Evolutionary conservation across 768 basidiomycete genomes (phyloP).

Genomic region (Amylocystis lapponica): DNA sequence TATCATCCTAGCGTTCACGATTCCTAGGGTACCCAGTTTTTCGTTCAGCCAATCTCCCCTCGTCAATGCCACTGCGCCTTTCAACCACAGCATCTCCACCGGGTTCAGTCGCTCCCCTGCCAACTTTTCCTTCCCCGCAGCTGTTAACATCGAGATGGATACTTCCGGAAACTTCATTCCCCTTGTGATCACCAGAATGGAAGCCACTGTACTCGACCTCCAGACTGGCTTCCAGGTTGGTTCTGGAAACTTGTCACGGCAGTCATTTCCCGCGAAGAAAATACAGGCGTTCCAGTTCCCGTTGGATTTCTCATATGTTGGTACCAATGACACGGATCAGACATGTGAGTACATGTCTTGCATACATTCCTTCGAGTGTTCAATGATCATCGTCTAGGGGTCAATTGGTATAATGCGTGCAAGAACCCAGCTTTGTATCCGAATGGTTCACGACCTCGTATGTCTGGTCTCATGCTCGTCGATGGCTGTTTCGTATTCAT

Average conservation of each 20-base stretch:
- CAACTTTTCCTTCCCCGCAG: conserved; percentile 86
- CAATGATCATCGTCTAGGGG: conserved; percentile 39
- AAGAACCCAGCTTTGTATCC: conserved; percentile 47
- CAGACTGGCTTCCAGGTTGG: conserved; percentile 60
- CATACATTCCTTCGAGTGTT: neutral
- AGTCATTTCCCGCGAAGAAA: conserved; percentile 59
- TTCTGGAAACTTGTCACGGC: conserved; percentile 52
- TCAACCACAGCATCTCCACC: conserved; percentile 49
- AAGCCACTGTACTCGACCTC: conserved; percentile 66
- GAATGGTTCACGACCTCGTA: conserved; percentile 54
- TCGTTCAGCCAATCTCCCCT: conserved; percentile 61
- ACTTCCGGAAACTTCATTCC: conserved; percentile 74
- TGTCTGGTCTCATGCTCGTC: too few species aligned
- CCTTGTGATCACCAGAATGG: conserved; percentile 60
- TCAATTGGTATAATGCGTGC: conserved; percentile 74
- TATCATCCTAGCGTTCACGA: conserved; percentile 67
- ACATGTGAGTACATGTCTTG: conserved; percentile 55
- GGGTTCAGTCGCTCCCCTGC: conserved; percentile 73
- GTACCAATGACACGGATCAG: conserved; percentile 70
- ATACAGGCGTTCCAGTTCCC: conserved; percentile 67
- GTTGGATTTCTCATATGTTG: conserved; percentile 79
- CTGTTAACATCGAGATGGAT: conserved; percentile 70
- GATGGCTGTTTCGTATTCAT: neutral
- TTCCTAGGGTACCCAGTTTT: conserved; percentile 79
- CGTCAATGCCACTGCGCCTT: conserved; percentile 48